Conservation (phyloP, 345 rosid genomes). For the Acer campestre region DNA sequence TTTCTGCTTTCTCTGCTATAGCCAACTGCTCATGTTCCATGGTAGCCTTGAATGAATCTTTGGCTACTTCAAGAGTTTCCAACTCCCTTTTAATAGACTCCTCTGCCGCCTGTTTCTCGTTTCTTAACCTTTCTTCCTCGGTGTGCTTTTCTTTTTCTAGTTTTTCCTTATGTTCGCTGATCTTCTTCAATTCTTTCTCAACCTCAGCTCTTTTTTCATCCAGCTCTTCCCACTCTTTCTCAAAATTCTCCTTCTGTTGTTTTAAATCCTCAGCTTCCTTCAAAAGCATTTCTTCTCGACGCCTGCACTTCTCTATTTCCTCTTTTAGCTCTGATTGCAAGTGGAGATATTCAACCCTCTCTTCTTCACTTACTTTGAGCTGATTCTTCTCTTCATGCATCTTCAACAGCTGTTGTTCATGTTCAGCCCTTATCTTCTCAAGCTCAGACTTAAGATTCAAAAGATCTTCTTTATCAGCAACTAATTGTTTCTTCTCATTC, state of each 20-base stretch:
- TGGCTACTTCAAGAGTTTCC: constrained; percentile 70
- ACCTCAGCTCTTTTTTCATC: constrained; percentile 72
- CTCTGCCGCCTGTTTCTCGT: constrained; percentile 55
- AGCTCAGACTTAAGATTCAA: constrained; percentile 58
- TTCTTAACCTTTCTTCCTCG: constrained; percentile 76
- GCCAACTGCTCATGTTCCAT: constrained; percentile 74
- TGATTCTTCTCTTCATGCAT: constrained; percentile 59
- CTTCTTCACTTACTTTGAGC: constrained; percentile 75
- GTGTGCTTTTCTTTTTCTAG: constrained; percentile 56
- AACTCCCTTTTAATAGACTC: constrained; percentile 60
- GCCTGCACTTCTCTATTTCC: constrained; percentile 75
- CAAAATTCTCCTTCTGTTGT: constrained; percentile 81
- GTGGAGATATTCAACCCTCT: constrained; percentile 66
- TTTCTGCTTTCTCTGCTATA: constrained; percentile 62
- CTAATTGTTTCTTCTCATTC: constrained; percentile 51
- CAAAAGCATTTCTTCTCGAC: constrained; percentile 68
- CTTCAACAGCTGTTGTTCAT: constrained; percentile 64
- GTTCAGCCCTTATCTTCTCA: constrained; percentile 64
- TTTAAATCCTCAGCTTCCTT: constrained; percentile 89
- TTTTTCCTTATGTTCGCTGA: constrained; percentile 56
- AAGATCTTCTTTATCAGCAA: constrained; percentile 57
- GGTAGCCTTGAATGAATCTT: constrained; percentile 62
- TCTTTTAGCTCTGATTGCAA: constrained; percentile 80
- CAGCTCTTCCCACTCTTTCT: constrained; percentile 93
- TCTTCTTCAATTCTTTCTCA: constrained; percentile 53